These are phyloP conservation scores for Cocos nucifera DNA, from an alignment of 176 grass and related monocot species.

Conservation along the genomic window DNA sequence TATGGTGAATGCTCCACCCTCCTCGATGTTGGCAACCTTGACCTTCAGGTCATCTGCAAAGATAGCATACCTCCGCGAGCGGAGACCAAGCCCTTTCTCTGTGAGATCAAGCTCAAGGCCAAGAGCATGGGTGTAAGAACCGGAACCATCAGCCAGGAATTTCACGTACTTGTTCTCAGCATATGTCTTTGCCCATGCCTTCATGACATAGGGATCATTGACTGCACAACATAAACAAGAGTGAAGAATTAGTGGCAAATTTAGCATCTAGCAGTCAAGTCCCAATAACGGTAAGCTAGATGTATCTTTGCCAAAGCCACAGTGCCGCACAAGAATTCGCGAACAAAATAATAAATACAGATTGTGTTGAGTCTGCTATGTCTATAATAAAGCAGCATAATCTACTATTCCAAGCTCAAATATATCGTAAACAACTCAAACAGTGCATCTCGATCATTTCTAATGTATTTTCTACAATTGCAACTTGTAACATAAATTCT, in stretches of 20 bases:
- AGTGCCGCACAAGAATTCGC: too few species aligned
- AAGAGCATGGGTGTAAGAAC: conserved; percentile 62
- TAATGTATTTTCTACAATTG: too few species aligned
- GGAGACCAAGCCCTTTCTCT: conserved; percentile 66
- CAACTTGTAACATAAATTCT: too few species aligned
- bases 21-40: conserved; percentile 77
- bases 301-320: too few species aligned
- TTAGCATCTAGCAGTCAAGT: background rate
- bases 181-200: conserved; percentile 86
- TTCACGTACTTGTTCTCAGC: conserved; percentile 92
- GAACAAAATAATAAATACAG: too few species aligned
- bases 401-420: too few species aligned
- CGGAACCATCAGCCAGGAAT: conserved; percentile 85
- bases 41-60: conserved; percentile 65
- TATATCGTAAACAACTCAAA: too few species aligned
- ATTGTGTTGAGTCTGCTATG: too few species aligned
- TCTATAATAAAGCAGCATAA: too few species aligned
- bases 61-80: conserved; percentile 72
- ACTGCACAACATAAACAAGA: conserved; percentile 27
- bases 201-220: conserved; percentile 90
- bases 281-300: too few species aligned
- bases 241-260: background rate
- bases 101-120: conserved; percentile 84
- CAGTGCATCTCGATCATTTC: too few species aligned
- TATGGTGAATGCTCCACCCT: conserved; percentile 85